phyloP scores from a whole-genome alignment of 2,329 filamentous ascomycete species.

The Simplicillium aogashimaense region DNA sequence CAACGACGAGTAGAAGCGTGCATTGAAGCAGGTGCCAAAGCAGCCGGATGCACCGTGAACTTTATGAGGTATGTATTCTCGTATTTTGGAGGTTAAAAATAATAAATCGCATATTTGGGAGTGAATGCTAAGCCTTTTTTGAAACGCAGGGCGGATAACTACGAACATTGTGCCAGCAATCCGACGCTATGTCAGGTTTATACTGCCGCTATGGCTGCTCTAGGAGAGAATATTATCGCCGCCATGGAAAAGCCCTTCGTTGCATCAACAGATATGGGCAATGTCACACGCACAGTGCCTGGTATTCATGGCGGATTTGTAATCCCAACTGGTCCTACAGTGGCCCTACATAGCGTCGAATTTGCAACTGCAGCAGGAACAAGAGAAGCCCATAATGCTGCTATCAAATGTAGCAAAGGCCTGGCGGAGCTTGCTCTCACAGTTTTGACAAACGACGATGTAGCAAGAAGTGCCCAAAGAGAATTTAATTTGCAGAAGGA shows the following conservation, averaged over 20 bases:
- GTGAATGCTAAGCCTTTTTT: too few relatives aligned
- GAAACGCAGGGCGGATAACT: too few relatives aligned
- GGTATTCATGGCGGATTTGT: too few relatives aligned
- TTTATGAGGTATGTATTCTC: conserved; percentile 20
- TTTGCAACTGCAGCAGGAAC: too few relatives aligned
- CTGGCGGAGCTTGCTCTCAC: conserved; percentile 27
- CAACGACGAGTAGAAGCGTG: conserved; percentile 18
- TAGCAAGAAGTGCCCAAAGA: conserved; percentile 1
- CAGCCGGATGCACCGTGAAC: conserved; percentile 21
- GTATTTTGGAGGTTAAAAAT: too few relatives aligned
- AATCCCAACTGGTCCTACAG: too few relatives aligned
- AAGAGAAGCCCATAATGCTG: conserved; percentile 22
- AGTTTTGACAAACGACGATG: conserved; percentile 15
- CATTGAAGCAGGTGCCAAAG: conserved; percentile 15
- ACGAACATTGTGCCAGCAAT: too few relatives aligned
- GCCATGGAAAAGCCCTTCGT: too few relatives aligned
- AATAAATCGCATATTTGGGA: too few relatives aligned
- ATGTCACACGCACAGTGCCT: too few relatives aligned
- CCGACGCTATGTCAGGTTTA: conserved; percentile 19
- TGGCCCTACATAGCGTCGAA: too few relatives aligned
- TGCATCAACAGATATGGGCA: too few relatives aligned
- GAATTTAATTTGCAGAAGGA: background rate
- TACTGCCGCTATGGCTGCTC: conserved; percentile 28
- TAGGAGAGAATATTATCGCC: conserved; percentile 9
- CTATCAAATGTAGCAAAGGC: conserved; percentile 32